Conservation (phyloP, 306 rosid species). For the Senna siamea region DNA sequence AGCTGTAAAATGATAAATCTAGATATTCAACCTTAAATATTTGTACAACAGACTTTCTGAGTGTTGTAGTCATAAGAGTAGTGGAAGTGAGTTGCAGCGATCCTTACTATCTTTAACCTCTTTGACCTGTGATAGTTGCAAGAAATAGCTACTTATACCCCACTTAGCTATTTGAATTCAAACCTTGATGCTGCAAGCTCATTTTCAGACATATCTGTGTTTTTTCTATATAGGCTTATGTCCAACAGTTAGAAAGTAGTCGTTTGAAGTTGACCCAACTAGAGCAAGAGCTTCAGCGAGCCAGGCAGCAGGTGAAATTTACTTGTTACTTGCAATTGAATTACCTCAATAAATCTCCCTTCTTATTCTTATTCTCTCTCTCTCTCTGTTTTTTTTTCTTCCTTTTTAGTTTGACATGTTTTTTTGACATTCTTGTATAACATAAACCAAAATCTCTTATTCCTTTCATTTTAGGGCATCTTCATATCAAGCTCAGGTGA, state of each 20-base stretch:
- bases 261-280: constrained; percentile 80
- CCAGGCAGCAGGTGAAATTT: constrained; percentile 75
- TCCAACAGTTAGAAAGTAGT: constrained; percentile 88
- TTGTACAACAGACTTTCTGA: not conserved
- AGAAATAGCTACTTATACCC: not conserved
- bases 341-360: not conserved
- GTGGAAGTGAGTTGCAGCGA: not conserved
- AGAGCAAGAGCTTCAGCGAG: constrained; percentile 94
- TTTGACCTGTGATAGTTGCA: constrained; percentile 6
- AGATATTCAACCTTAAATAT: not conserved
- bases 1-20: constrained; percentile 1
- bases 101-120: not conserved
- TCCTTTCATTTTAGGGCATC: constrained; percentile 54
- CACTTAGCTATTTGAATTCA: constrained; percentile 5
- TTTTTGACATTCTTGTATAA: not conserved
- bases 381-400: no score
- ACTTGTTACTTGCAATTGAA: constrained; percentile 3
- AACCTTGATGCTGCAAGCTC: not conserved
- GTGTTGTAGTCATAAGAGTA: not conserved
- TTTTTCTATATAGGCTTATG: constrained; percentile 65
- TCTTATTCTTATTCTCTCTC: not conserved
- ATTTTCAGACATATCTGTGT: not conserved
- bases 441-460: constrained; percentile 13
- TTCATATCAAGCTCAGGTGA: constrained; percentile 81
- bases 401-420: not conserved